A percentile compares a stretch with the other conserved stretches of the same genome.
Conservation (phyloP, 192 early-diverging fungal species). For the Coemansia sp. region DNA sequence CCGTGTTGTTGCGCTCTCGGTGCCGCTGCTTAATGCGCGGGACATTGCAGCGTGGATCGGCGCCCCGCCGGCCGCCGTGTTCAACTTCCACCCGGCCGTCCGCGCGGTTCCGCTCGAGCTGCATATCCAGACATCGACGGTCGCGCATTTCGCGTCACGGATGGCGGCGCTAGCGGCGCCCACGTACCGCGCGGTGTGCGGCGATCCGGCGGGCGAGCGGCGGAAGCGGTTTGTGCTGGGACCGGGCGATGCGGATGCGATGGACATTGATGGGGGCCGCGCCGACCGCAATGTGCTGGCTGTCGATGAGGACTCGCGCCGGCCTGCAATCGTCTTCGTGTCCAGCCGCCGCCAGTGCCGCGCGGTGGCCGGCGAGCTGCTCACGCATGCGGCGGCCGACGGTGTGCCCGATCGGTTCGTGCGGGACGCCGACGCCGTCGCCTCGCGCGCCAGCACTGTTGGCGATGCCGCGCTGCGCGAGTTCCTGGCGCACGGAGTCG, state of each 20-base stretch:
- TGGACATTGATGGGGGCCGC: slow-evolving; percentile 3
- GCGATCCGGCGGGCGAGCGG: neutral
- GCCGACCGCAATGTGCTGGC: neutral
- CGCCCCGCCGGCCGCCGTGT: slow-evolving; percentile 70
- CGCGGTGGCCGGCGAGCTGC: slow-evolving; percentile 80
- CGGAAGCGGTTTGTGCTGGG: slow-evolving; percentile 6
- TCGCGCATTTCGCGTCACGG: slow-evolving; percentile 90
- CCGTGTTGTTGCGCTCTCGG: slow-evolving; percentile 89
- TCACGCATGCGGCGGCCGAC: slow-evolving; percentile 79
- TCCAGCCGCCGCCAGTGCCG: slow-evolving; percentile 86
- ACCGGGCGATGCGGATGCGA: slow-evolving; percentile 2
- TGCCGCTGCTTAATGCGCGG: slow-evolving; percentile 93
- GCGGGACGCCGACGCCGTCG: slow-evolving; percentile 63
- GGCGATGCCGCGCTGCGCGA: slow-evolving; percentile 73
- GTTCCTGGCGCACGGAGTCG: slow-evolving; percentile 78
- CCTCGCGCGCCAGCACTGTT: slow-evolving; percentile 61
- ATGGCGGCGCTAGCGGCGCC: slow-evolving; percentile 95
- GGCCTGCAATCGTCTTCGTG: slow-evolving; percentile 90
- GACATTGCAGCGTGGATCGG: slow-evolving; percentile 99
- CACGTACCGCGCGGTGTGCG: slow-evolving; percentile 29
- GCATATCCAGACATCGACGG: slow-evolving; percentile 87
- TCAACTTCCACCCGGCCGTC: slow-evolving; percentile 94
- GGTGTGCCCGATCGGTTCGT: slow-evolving; percentile 74
- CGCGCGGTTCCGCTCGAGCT: slow-evolving; percentile 94
- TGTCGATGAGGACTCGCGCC: slow-evolving; percentile 11